phyloP scores from a whole-genome alignment of 2,329 filamentous ascomycete species.

The Diaporthe eres region DNA sequence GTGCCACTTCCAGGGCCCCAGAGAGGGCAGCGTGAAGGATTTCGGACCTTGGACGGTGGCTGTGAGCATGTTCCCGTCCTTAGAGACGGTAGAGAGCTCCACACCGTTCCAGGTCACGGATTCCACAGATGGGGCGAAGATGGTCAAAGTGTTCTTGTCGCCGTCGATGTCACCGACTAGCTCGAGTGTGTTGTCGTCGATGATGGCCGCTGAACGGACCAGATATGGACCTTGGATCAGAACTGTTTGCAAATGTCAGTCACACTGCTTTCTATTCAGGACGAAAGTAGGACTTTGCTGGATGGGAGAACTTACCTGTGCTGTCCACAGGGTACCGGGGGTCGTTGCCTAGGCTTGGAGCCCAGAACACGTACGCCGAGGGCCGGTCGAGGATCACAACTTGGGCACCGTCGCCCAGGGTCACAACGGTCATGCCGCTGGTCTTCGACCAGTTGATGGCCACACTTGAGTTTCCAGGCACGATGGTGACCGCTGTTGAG shows the following conservation, averaged over 20 bases:
- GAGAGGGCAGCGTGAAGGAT: constrained; percentile 54
- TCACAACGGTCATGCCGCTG: constrained; percentile 62
- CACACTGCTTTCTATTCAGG: no score
- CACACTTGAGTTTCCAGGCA: constrained; percentile 56
- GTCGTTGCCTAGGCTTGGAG: constrained; percentile 63
- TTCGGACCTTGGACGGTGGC: constrained; percentile 48
- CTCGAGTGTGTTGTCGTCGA: constrained; percentile 51
- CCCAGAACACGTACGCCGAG: constrained; percentile 70
- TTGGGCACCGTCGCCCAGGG: constrained; percentile 61
- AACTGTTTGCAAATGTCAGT: constrained; percentile 51
- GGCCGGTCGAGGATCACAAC: constrained; percentile 68
- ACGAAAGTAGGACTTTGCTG: neutral
- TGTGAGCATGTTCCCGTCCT: constrained; percentile 48
- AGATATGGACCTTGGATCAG: constrained; percentile 67
- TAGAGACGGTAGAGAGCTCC: constrained; percentile 49
- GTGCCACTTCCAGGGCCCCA: constrained; percentile 61
- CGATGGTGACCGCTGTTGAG: constrained; percentile 58
- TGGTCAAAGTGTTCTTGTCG: constrained; percentile 55
- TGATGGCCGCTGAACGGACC: constrained; percentile 60
- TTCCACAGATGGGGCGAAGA: constrained; percentile 63
- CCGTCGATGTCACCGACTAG: constrained; percentile 62
- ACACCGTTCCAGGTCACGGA: constrained; percentile 67
- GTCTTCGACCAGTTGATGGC: constrained; percentile 64
- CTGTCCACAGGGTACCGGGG: constrained; percentile 60
- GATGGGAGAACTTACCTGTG: constrained; percentile 54